Evolutionary conservation across 441 rosid genomes (phyloP).

Genomic region (Corymbia calophylla): DNA sequence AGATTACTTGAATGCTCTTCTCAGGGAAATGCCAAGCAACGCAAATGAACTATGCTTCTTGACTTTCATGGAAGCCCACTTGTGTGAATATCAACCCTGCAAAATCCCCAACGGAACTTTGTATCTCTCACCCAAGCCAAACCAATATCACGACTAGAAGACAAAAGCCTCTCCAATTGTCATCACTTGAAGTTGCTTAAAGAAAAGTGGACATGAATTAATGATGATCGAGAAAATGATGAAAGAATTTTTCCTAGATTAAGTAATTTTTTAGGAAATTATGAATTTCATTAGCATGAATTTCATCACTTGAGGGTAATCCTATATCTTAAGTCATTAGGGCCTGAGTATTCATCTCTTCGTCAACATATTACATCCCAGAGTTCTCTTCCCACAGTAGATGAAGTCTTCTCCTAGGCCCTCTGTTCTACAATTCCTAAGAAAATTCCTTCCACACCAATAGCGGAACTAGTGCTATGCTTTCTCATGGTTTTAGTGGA

Average conservation of each 20-base stretch:
- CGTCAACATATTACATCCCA: too few relatives aligned
- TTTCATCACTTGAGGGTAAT: too few relatives aligned
- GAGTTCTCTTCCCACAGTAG: too few relatives aligned
- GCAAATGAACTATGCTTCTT: neutral
- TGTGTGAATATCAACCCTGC: neutral
- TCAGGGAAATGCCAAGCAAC: neutral
- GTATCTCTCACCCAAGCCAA: neutral
- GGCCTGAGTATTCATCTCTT: too few relatives aligned
- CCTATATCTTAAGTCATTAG: too few relatives aligned
- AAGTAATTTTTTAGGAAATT: neutral
- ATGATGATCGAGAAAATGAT: neutral
- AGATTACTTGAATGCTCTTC: neutral
- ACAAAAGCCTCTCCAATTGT: neutral
- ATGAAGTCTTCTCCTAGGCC: too few relatives aligned
- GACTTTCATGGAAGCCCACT: neutral
- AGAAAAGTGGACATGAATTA: neutral
- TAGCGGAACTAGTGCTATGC: too few relatives aligned
- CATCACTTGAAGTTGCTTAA: neutral
- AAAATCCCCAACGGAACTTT: neutral
- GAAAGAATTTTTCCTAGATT: neutral
- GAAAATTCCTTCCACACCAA: too few relatives aligned
- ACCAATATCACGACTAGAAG: neutral
- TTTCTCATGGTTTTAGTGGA: too few relatives aligned
- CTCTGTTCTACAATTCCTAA: too few relatives aligned
- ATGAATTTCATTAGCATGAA: neutral